phyloP scores from a whole-genome alignment of 768 basidiomycete species.

The button mushroom (Agaricus bisporus) region DNA sequence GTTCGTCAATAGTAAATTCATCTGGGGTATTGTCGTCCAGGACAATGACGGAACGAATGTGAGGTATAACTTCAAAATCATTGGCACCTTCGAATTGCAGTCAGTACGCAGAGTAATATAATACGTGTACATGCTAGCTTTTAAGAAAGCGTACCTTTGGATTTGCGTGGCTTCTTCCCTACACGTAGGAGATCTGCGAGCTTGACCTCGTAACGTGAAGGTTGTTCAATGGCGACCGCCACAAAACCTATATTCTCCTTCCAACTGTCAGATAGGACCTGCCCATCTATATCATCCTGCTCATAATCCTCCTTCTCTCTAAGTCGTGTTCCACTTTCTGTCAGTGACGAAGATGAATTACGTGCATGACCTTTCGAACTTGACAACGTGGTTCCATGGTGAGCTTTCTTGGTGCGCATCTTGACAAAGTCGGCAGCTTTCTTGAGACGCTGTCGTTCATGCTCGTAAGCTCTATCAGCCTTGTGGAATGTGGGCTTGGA shows the following conservation, averaged over 20 bases:
- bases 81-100: neutral
- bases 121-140: neutral
- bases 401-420: constrained; percentile 13
- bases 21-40: constrained; percentile 12
- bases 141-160: constrained; percentile 1
- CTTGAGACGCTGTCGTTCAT: constrained; percentile 14
- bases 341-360: neutral
- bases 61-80: constrained; percentile 14
- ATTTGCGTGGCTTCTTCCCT: constrained; percentile 3
- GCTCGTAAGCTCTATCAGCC: constrained; percentile 12
- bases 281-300: constrained; percentile 10
- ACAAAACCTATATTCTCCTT: constrained; percentile 4
- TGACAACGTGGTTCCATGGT: constrained; percentile 3
- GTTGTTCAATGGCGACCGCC: neutral
- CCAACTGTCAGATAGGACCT: constrained; percentile 10
- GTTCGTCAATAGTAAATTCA: constrained; percentile 8
- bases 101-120: neutral
- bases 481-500: constrained; percentile 1
- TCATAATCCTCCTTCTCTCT: neutral
- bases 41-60: constrained; percentile 16
- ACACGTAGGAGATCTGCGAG: constrained; percentile 12
- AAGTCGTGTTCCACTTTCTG: constrained; percentile 5
- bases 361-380: neutral
- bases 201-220: constrained; percentile 10
- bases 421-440: constrained; percentile 14